Evolutionary conservation across 2,329 filamentous ascomycete species (phyloP), one percentile per base, ranked within the genome.

Genomic region (Phoma sp.): DNA sequence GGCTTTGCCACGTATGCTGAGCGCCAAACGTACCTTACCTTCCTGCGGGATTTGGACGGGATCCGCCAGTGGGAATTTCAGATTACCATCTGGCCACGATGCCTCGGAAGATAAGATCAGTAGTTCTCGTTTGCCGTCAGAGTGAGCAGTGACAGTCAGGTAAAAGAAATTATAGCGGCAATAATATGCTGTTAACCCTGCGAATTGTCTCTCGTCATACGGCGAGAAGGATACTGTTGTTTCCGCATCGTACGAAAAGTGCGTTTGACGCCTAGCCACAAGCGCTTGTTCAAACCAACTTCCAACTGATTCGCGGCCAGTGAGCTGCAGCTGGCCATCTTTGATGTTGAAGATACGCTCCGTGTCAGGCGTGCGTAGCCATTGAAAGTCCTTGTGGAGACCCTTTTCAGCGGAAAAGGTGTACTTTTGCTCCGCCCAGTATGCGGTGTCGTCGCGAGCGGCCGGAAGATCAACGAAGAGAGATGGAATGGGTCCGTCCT

Each of bases 81-180:
- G 77, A 5, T 75, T 70, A 3, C 82, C 80, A 4, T 80, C 74
- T 0, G 84, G 84, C 71, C 75, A 86, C 0, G 83, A 85, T 0
- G 74, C 80, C 61, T 87, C 82, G 0, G 83, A 86, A 18, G 76
- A 78, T 65, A 85, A 69, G 51, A 87, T 79, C 13, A 85, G 77
- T 7, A 87, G 74, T 67, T 87, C 84, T 8, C 85, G 79, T 57
- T 81, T 74, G 0, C 84, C 83, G 48, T 85, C 79, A 0, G 79
- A 73, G 61, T 83, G 73, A 0, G 83, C 84, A 2, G 83, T 83
- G 2, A 87, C 81, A 0, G 82, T 79, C 5, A 87, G 76, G 60
- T 87, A 87, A 75, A 86, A 87, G 71, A 86, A 87, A 70, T 87
- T 87, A 73, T 78, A 87, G 3, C 84, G 82, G 64, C 81, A 83